Conservation (phyloP, 2,329 filamentous ascomycete genomes). For the Cylindrodendrum hubeiense region DNA sequence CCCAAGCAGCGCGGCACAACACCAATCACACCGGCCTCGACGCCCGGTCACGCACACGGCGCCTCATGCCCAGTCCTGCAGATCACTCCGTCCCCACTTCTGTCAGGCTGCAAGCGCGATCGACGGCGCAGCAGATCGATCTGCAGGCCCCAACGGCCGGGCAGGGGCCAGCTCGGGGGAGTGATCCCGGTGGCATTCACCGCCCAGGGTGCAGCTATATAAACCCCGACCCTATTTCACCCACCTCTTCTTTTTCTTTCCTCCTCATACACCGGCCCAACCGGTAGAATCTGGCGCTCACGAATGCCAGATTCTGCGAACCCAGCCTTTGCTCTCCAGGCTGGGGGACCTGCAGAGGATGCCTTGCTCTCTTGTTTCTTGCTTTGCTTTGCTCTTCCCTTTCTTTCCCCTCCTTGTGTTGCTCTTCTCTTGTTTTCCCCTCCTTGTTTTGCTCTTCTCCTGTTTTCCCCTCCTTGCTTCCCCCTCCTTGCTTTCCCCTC, state of each 20-base stretch:
- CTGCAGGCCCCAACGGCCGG: background rate
- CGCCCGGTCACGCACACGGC: background rate
- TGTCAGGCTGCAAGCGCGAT: background rate
- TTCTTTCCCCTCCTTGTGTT: background rate
- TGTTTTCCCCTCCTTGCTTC: too few relatives aligned
- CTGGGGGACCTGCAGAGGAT: background rate
- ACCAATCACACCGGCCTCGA: background rate
- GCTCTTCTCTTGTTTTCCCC: too few relatives aligned
- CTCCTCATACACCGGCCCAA: background rate
- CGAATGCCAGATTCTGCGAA: background rate
- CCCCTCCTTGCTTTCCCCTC: too few relatives aligned
- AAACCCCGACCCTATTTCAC: background rate
- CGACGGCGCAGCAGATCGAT: background rate
- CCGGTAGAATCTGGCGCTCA: background rate
- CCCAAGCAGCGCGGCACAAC: background rate
- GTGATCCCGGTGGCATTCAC: conserved; percentile 10
- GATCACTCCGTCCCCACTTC: background rate
- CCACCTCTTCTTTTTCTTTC: conserved; percentile 11
- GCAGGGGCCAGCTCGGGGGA: background rate
- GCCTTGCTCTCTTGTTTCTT: background rate
- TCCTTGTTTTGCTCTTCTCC: too few relatives aligned
- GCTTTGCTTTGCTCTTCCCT: background rate
- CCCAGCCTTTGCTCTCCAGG: background rate
- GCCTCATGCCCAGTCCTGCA: background rate
- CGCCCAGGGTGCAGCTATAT: conserved; percentile 3